A percentile compares a stretch with the other conserved stretches of the same genome.
Conservation (phyloP, 768 basidiomycete genomes). For the Exsudoporus frostii region DNA sequence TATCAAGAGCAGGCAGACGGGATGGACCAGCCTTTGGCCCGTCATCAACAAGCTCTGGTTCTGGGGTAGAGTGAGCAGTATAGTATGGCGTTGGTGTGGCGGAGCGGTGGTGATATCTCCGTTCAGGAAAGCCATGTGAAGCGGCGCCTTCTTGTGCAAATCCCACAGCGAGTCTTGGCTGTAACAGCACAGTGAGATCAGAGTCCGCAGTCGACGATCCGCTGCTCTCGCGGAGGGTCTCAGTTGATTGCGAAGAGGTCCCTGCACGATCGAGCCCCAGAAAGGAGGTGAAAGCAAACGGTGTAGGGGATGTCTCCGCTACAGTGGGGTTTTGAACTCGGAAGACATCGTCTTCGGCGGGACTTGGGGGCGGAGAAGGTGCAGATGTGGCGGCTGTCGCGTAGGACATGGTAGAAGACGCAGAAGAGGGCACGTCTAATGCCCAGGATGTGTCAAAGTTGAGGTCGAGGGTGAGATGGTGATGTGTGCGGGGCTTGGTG, state of each 20-base stretch:
- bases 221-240: slow-evolving; percentile 1
- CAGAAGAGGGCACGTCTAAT: slow-evolving; percentile 15
- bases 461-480: slow-evolving; percentile 27
- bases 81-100: slow-evolving; percentile 31
- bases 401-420: slow-evolving; percentile 25
- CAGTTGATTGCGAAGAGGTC: not conserved
- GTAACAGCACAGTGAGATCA: slow-evolving; percentile 21
- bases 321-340: not conserved
- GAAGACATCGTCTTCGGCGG: slow-evolving; percentile 14
- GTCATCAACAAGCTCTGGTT: slow-evolving; percentile 19
- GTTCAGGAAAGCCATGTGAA: slow-evolving; percentile 11
- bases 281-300: slow-evolving; percentile 8
- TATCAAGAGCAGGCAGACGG: slow-evolving; percentile 23
- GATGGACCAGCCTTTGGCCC: slow-evolving; percentile 26
- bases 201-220: slow-evolving; percentile 18
- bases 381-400: slow-evolving; percentile 14
- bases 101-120: slow-evolving; percentile 19
- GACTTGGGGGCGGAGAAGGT: slow-evolving; percentile 8
- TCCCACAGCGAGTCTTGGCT: slow-evolving; percentile 9
- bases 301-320: slow-evolving; percentile 2
- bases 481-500: slow-evolving; percentile 2
- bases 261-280: slow-evolving; percentile 1
- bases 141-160: slow-evolving; percentile 8
- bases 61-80: slow-evolving; percentile 31
- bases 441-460: slow-evolving; percentile 15